These are phyloP conservation scores for Hordeum marinum DNA, from an alignment of 176 grass and related monocot genomes.

Conservation along the genomic window DNA sequence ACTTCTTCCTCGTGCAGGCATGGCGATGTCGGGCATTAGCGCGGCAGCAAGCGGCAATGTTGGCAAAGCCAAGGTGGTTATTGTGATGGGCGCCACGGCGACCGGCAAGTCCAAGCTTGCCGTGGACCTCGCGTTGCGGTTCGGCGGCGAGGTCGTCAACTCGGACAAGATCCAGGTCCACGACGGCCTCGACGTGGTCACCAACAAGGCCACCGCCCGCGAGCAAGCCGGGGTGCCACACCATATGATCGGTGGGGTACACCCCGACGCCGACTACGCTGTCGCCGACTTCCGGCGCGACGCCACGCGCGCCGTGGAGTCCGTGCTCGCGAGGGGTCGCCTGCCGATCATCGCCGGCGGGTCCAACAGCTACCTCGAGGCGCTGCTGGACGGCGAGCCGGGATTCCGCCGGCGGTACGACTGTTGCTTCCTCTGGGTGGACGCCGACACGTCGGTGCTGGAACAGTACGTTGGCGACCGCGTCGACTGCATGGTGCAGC, in stretches of 20 bases:
- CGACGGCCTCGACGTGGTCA: neutral
- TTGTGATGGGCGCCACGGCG: neutral
- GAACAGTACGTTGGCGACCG: slow-evolving; percentile 1
- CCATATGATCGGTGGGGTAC: neutral
- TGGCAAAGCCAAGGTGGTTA: neutral
- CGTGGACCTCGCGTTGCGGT: neutral
- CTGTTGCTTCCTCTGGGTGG: slow-evolving; percentile 23
- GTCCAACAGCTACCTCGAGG: slow-evolving; percentile 6
- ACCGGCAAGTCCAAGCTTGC: slow-evolving; percentile 2
- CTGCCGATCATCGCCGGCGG: slow-evolving; percentile 25
- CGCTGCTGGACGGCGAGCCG: neutral
- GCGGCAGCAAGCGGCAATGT: neutral
- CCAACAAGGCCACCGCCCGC: neutral
- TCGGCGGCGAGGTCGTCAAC: neutral
- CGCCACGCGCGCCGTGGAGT: neutral
- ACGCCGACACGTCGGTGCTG: neutral
- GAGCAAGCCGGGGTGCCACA: neutral
- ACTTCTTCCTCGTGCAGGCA: neutral
- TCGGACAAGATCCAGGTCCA: neutral
- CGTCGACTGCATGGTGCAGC: slow-evolving; percentile 19
- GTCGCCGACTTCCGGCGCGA: neutral
- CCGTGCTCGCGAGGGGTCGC: neutral
- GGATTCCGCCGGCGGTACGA: neutral
- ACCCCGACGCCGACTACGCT: neutral
- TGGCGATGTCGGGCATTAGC: neutral